Evolutionary conservation across 2,329 filamentous ascomycete species (phyloP).

Genomic region (Akanthomyces uredinophilus): DNA sequence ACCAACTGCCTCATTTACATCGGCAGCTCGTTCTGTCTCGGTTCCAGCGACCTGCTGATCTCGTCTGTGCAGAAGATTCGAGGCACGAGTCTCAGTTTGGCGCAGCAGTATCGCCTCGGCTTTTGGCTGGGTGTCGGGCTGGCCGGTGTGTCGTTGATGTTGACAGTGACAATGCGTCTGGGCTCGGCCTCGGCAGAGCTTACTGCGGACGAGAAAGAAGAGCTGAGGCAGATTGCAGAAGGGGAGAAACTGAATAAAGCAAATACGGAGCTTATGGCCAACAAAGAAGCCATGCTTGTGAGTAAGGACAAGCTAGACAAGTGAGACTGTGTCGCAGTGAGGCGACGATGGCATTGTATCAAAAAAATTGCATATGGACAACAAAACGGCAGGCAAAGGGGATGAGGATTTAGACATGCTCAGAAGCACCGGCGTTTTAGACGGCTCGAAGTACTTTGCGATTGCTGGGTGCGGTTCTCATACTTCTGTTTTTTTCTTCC

Average conservation of each 20-base stretch:
- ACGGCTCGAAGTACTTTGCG: not conserved
- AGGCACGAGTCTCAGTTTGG: constrained; percentile 27
- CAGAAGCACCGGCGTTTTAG: not conserved
- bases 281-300: not conserved
- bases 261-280: not conserved
- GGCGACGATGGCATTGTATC: too few species aligned
- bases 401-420: not conserved
- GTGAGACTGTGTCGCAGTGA: not conserved
- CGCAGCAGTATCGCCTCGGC: constrained; percentile 44
- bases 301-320: not conserved
- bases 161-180: constrained; percentile 23
- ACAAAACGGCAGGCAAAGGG: not conserved
- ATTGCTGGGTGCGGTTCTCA: too few species aligned
- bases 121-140: constrained; percentile 54
- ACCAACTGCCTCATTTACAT: constrained; percentile 55
- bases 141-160: constrained; percentile 40
- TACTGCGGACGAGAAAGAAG: constrained; percentile 13
- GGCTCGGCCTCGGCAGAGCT: constrained; percentile 14
- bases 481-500: too few species aligned
- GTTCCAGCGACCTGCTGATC: constrained; percentile 51
- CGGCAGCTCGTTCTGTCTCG: constrained; percentile 54
- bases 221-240: not conserved
- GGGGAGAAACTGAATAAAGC: not conserved
- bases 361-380: not conserved
- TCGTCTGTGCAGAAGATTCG: constrained; percentile 31